phyloP scores from a whole-genome alignment of 2,329 filamentous ascomycete species.

The Phyllosticta citribraziliensis region DNA sequence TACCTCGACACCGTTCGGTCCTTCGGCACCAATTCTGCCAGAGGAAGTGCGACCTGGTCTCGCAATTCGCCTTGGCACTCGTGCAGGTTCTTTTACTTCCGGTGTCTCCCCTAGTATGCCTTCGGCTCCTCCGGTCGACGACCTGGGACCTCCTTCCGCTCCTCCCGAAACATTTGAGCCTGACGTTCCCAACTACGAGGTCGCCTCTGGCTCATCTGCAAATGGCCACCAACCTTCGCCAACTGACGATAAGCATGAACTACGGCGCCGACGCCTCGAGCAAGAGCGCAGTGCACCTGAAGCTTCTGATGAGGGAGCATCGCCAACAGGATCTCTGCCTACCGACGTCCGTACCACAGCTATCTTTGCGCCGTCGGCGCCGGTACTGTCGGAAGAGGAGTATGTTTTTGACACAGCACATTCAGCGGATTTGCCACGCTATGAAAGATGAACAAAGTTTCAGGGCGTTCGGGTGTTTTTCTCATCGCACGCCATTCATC shows the following conservation, averaged over 20 bases:
- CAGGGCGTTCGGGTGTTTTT: neutral
- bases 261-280: slow-evolving; percentile 44
- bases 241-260: slow-evolving; percentile 69
- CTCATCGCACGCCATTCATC: neutral
- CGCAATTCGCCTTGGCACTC: neutral
- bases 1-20: neutral
- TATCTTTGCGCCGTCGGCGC: slow-evolving; percentile 3
- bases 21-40: slow-evolving; percentile 24
- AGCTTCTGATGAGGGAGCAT: neutral
- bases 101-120: neutral
- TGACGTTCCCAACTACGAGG: neutral
- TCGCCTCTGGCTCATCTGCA: neutral
- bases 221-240: slow-evolving; percentile 13
- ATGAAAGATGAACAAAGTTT: slow-evolving; percentile 1
- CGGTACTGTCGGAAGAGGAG: slow-evolving; percentile 5
- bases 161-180: neutral
- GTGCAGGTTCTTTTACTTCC: neutral
- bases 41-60: neutral
- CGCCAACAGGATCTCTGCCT: slow-evolving; percentile 15
- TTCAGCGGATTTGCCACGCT: slow-evolving; percentile 6
- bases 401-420: slow-evolving; percentile 4
- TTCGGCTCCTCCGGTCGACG: neutral
- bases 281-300: slow-evolving; percentile 33
- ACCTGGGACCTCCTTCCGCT: neutral
- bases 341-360: slow-evolving; percentile 5